These are phyloP conservation scores for Vanderwaltozyma polyspora DNA, from an alignment of 805 yeast genomes.

Conservation along the genomic window DNA sequence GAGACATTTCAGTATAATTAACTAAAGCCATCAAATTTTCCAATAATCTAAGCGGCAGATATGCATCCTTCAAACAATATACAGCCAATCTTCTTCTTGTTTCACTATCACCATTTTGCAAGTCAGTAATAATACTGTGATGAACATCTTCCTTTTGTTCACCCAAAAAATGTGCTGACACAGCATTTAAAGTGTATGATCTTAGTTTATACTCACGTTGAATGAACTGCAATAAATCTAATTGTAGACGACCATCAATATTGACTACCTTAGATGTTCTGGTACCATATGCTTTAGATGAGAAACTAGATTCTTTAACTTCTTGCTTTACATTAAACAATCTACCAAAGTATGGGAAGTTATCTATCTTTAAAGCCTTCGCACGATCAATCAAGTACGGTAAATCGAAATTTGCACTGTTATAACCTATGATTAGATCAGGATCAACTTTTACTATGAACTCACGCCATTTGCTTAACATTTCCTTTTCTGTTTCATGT, in stretches of 20 bases:
- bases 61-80: constrained; percentile 94
- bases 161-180: constrained; percentile 82
- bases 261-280: constrained; percentile 85
- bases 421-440: constrained; percentile 93
- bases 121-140: constrained; percentile 87
- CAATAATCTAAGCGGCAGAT: constrained; percentile 72
- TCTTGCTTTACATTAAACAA: constrained; percentile 58
- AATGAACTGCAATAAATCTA: constrained; percentile 83
- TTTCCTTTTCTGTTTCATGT: constrained; percentile 61
- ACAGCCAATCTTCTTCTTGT: constrained; percentile 93
- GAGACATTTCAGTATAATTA: constrained; percentile 97
- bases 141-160: constrained; percentile 98
- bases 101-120: constrained; percentile 86
- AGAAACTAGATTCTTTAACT: constrained; percentile 68
- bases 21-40: constrained; percentile 94
- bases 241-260: constrained; percentile 91
- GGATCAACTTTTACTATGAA: constrained; percentile 82
- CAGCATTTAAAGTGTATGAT: constrained; percentile 90
- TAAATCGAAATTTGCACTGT: constrained; percentile 86
- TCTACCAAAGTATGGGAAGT: constrained; percentile 84
- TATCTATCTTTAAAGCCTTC: constrained; percentile 45
- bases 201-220: constrained; percentile 92
- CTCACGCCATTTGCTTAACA: constrained; percentile 79
- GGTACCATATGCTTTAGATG: constrained; percentile 94
- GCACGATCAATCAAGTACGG: constrained; percentile 91